Percentiles rank a stretch among this genome's conserved stretches.
Conservation (phyloP, 176 grass and related monocot species). For the Dactylis glomerata region DNA sequence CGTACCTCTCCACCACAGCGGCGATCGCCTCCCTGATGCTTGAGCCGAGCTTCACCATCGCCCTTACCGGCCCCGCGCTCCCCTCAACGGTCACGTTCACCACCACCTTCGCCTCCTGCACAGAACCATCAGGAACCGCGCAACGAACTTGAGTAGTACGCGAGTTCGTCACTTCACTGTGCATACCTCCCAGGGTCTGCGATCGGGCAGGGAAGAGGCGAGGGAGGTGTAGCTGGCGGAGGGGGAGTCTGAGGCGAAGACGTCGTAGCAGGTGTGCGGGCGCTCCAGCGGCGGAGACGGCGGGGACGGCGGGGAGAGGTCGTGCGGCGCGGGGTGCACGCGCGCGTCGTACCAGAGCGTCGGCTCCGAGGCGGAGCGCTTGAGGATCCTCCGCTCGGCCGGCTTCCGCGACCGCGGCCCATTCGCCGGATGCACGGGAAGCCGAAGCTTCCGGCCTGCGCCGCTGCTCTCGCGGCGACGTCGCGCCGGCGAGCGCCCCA, state of each 20-base stretch:
- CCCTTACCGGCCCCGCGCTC: slow-evolving; percentile 72
- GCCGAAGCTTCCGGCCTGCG: background rate
- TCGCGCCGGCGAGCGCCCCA: slow-evolving; percentile 8
- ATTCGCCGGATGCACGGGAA: background rate
- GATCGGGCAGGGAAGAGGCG: background rate
- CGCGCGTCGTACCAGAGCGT: slow-evolving; percentile 17
- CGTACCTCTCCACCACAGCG: slow-evolving; percentile 61
- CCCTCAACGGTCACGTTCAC: slow-evolving; percentile 87
- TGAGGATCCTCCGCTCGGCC: too few relatives aligned
- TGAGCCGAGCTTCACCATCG: slow-evolving; percentile 58
- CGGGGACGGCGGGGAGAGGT: background rate
- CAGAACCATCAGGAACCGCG: background rate
- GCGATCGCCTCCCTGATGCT: slow-evolving; percentile 72
- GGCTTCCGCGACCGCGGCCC: background rate
- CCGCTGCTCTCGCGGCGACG: too few relatives aligned
- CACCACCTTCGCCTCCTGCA: slow-evolving; percentile 66
- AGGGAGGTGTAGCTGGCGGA: background rate
- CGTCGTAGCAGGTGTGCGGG: slow-evolving; percentile 40
- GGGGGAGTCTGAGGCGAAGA: slow-evolving; percentile 20
- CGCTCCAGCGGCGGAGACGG: slow-evolving; percentile 27
- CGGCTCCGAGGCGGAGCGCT: slow-evolving; percentile 42
- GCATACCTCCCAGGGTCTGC: background rate
- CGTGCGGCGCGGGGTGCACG: background rate
- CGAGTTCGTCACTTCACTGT: background rate
- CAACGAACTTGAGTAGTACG: too few relatives aligned